Base-by-base conservation (phyloP, 305 asterid genomes). In the Andrographis paniculata region DNA sequence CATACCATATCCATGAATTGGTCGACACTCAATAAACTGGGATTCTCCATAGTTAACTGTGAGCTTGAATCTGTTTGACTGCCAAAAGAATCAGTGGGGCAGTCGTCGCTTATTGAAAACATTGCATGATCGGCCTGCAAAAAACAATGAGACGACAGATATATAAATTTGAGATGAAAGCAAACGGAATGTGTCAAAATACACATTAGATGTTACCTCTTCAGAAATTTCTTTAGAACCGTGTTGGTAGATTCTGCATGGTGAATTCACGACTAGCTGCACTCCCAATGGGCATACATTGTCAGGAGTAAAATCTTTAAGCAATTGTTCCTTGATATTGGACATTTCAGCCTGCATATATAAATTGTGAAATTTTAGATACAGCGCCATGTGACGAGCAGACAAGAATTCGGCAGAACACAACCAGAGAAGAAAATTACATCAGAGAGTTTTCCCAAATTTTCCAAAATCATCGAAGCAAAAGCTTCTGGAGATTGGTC, bases 1-100 rank as follows among this genome's bases (percentile, higher is more conserved):
- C 78, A 35, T 88, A 82, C 94, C 72, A 87, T 84, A 57, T 87
- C 93, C 54, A 92, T 63, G 72, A 92, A 77, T 54, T 92, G 94
- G 59, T 88, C 73, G 20, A 84, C 94, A 45, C 84, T 77, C 71
- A 87, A 67, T 60, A 91, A 77, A 64, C 60, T 55, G 55, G 87
- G 87, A 62, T 76, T 79, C 52, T 66, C 84, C 58, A 70, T 23
- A 23, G 83, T 67, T 61, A 73, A 53, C 17, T 65, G 78, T 50
- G 78, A 71, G 70, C 70, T 52, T 47, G 78, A 47, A 64, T 70
- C 71, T 37, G 68, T 39, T 58, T 65, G 76, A 52, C 76, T 79
- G 31, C 56, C 66, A 51, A 66, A 60, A 61, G 87, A 71, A 52
- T 71, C 79, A 11, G 73, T 65, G 40, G 78, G 79, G 67, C 52